Percentiles rank a stretch among this genome's conserved stretches.
These are phyloP conservation scores for Talaromyces sp. DNA, from an alignment of 2,329 filamentous ascomycete species.

Conservation along the genomic window DNA sequence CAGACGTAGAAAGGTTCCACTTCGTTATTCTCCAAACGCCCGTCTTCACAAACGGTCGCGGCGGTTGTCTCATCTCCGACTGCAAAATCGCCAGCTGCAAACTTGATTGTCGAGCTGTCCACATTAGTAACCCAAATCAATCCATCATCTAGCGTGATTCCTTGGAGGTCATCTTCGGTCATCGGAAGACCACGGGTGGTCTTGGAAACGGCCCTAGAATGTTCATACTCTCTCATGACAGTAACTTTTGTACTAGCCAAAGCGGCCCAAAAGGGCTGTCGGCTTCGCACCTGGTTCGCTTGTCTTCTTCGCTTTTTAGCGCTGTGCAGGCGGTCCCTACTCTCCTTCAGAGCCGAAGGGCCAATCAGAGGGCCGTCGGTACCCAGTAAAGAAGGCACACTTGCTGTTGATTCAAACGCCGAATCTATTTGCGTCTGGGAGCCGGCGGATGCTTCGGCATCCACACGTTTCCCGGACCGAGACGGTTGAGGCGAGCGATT, in stretches of 20 bases:
- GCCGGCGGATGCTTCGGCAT: constrained; percentile 43
- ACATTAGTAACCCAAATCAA: constrained; percentile 45
- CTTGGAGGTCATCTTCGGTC: constrained; percentile 40
- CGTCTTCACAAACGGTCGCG: constrained; percentile 23
- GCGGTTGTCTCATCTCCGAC: constrained; percentile 28
- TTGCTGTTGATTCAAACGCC: constrained; percentile 39
- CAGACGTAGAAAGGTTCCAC: constrained; percentile 61
- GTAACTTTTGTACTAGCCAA: constrained; percentile 95
- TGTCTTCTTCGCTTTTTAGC: constrained; percentile 85
- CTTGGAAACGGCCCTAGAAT: constrained; percentile 55
- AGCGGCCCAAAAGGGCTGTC: constrained; percentile 90
- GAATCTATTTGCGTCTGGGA: constrained; percentile 40
- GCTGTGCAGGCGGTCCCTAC: constrained; percentile 55
- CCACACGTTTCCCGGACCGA: constrained; percentile 39
- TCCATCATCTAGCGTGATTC: constrained; percentile 37
- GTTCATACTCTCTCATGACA: constrained; percentile 84
- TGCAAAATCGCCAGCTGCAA: constrained; percentile 41
- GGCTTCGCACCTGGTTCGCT: constrained; percentile 81
- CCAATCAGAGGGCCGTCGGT: constrained; percentile 46
- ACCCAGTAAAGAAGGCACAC: constrained; percentile 35
- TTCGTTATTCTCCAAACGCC: constrained; percentile 23
- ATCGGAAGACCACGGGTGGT: constrained; percentile 34
- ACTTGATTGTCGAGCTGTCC: constrained; percentile 44
- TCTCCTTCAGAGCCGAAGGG: constrained; percentile 49
- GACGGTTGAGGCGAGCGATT: constrained; percentile 38